Conservation (phyloP, 164 flowering plant genomes). For the Dillenia turbinata region DNA sequence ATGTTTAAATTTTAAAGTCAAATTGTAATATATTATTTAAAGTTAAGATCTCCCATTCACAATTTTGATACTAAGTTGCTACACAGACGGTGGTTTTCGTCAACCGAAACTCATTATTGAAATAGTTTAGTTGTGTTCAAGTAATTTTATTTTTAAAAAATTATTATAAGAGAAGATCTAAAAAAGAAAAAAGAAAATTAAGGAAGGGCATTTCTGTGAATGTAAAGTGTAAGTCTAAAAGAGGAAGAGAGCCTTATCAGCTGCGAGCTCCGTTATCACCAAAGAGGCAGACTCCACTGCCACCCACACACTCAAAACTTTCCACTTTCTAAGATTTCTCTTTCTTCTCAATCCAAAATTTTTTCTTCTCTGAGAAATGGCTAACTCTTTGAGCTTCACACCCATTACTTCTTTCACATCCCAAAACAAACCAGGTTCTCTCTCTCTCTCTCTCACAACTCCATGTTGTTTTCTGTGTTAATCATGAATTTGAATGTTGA, state of each 20-base stretch:
- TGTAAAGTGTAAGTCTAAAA: not conserved
- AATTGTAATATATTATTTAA: no score
- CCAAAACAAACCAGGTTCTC: conserved; percentile 41
- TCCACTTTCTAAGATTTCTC: not conserved
- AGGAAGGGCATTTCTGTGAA: not conserved
- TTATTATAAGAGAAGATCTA: not conserved
- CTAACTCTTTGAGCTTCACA: conserved; percentile 37
- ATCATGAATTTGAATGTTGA: not conserved
- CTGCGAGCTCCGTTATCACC: conserved; percentile 5
- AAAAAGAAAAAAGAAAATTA: not conserved
- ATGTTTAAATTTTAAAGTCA: no score
- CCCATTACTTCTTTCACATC: conserved; percentile 29
- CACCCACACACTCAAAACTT: not conserved
- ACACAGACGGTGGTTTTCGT: no score
- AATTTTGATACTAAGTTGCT: no score
- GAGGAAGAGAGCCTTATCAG: conserved; percentile 20
- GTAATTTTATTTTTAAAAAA: no score
- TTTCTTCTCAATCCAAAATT: no score
- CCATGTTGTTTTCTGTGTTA: not conserved
- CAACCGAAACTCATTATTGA: no score
- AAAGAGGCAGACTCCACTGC: not conserved
- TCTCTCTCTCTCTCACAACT: not conserved
- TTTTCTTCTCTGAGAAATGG: conserved; percentile 27
- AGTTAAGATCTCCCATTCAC: no score
- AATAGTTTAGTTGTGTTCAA: no score